Evolutionary conservation across 768 basidiomycete genomes (phyloP).

Genomic region (Pleurotus cornucopiae): DNA sequence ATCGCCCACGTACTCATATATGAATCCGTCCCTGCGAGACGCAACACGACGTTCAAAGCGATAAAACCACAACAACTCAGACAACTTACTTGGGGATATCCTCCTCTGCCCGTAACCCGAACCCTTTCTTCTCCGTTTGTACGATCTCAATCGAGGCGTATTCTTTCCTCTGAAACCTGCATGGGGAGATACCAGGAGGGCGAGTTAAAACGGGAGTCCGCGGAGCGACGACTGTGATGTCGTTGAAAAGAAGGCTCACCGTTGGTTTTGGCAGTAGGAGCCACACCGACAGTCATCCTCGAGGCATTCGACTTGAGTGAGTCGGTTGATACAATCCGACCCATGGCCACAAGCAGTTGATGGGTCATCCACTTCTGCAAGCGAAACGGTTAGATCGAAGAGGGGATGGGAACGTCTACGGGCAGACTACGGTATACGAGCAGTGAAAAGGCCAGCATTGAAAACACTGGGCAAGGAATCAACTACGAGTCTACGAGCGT

Average conservation of each 20-base stretch:
- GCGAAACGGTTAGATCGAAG: constrained; percentile 16
- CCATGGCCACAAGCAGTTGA: constrained; percentile 76
- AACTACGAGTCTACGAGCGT: neutral
- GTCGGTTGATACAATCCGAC: constrained; percentile 94
- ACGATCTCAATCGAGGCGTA: constrained; percentile 90
- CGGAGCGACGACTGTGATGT: neutral
- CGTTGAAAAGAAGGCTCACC: constrained; percentile 45
- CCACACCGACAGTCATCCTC: constrained; percentile 83
- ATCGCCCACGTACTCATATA: constrained; percentile 98
- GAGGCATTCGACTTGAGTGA: constrained; percentile 97
- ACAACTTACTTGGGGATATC: constrained; percentile 59
- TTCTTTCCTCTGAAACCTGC: constrained; percentile 81
- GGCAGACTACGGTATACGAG: constrained; percentile 7
- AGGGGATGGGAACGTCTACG: constrained; percentile 19
- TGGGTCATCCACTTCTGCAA: constrained; percentile 54
- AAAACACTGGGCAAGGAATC: neutral
- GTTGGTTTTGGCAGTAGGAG: constrained; percentile 84
- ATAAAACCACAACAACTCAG: neutral
- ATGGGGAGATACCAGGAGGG: neutral
- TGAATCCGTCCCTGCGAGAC: constrained; percentile 71
- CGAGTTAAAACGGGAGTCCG: neutral
- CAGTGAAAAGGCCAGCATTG: neutral
- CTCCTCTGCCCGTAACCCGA: constrained; percentile 75
- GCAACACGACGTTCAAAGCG: neutral
- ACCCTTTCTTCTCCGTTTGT: constrained; percentile 93